Evolutionary conservation across 441 rosid species (phyloP), one percentile per base, ranked within the genome.

Genomic region (Codiaeum variegatum): DNA sequence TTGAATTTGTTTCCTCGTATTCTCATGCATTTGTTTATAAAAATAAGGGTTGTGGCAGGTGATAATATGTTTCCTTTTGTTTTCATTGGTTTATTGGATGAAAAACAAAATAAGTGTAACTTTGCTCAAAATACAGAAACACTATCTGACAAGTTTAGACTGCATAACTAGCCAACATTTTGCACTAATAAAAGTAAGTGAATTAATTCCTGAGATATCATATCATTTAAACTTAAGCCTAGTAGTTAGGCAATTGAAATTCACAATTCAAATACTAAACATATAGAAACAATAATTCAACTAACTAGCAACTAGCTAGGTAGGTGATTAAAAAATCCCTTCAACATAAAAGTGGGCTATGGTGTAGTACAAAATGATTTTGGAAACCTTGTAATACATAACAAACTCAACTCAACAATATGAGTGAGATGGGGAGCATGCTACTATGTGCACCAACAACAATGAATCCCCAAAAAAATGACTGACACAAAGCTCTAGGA

Each of bases 401-500:
- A 76, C 71, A 16, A 76, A 51, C 54, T 78, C 19, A 66, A 47
- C 5, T 47, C 21, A 66, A 66, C 38, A 4, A 40, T 28, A 73
- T 83, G 70, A 74, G 78, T 78, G 66, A 70, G 36, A 38, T 38
- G 29, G 66, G 42, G 69, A 51, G 73, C 70, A 62, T 44, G 46
- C 26, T 72, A 62, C 58, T 51, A 71, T 72, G 59, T 70, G 29
- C 72, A 62, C 62, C 67, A 73, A 68, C 72, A 64, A 54, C 58
- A 28, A 64, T 58, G 67, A 32, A 56, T 77, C 61, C 49, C 69
- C n/a, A n/a, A n/a, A n/a, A n/a, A n/a, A n/a, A n/a, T n/a, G n/a
- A n/a, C n/a, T n/a, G 72, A 69, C 83, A 80, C 85, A 80, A 61
- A 59, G 86, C 82, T 80, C 86, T 71, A 79, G 76, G 69, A 67